These are phyloP conservation scores for Ganoderma lucidum DNA, from an alignment of 1,284 basidiomycete genomes.

Conservation along the genomic window DNA sequence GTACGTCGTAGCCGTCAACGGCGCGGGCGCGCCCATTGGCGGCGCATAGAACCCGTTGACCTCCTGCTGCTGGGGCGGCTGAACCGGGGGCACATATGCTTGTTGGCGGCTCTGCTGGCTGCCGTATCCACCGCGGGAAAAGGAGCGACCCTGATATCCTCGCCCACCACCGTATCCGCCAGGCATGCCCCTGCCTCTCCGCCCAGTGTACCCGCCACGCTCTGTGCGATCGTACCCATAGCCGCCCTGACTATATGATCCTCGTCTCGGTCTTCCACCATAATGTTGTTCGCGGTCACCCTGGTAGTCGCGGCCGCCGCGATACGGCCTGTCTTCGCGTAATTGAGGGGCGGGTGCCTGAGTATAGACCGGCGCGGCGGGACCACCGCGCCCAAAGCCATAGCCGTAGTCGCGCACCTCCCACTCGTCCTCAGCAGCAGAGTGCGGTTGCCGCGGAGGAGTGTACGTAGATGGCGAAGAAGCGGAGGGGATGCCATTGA, in stretches of 20 bases:
- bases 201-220: constrained; percentile 41
- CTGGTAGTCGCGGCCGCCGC: constrained; percentile 30
- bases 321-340: constrained; percentile 25
- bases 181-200: constrained; percentile 44
- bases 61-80: constrained; percentile 29
- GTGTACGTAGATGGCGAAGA: constrained; percentile 29
- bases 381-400: constrained; percentile 34
- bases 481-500: constrained; percentile 24
- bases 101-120: constrained; percentile 38
- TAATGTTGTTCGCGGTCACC: constrained; percentile 33
- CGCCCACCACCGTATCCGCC: constrained; percentile 44
- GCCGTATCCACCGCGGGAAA: constrained; percentile 39
- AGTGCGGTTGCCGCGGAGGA: constrained; percentile 29
- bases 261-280: constrained; percentile 38
- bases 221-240: constrained; percentile 38
- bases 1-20: constrained; percentile 26
- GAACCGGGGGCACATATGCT: constrained; percentile 33
- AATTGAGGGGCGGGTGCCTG: constrained; percentile 15
- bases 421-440: constrained; percentile 49
- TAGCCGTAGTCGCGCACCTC: constrained; percentile 65
- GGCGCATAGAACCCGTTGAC: constrained; percentile 33
- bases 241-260: constrained; percentile 38
- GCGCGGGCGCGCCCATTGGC: constrained; percentile 11
- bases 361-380: constrained; percentile 13
- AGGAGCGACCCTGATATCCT: constrained; percentile 35